These are phyloP conservation scores for Fusarium humuli DNA, from an alignment of 2,329 filamentous ascomycete species.

Conservation along the genomic window DNA sequence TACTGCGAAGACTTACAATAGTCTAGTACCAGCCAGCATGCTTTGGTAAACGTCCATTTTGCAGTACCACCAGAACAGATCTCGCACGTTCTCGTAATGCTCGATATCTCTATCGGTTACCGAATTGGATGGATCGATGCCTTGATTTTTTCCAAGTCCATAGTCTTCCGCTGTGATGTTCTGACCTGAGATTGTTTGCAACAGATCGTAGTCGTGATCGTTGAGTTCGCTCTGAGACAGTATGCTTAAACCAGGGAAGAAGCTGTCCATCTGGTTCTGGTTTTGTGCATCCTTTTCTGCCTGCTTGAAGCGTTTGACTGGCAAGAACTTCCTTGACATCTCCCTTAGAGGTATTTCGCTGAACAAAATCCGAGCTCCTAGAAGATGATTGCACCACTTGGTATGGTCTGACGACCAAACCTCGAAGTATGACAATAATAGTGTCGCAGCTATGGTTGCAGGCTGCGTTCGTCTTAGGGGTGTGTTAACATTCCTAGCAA, in stretches of 20 bases:
- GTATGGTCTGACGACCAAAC: slow-evolving; percentile 94
- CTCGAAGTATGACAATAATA: slow-evolving; percentile 91
- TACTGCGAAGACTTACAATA: slow-evolving; percentile 76
- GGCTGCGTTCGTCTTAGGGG: slow-evolving; percentile 76
- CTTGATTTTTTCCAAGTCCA: slow-evolving; percentile 49
- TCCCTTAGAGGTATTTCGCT: slow-evolving; percentile 82
- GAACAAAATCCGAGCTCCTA: slow-evolving; percentile 84
- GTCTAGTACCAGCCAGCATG: slow-evolving; percentile 83
- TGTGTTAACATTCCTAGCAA: slow-evolving; percentile 80
- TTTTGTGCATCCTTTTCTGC: slow-evolving; percentile 51
- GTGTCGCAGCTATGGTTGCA: slow-evolving; percentile 86
- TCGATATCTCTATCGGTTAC: slow-evolving; percentile 74
- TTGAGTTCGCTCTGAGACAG: slow-evolving; percentile 46
- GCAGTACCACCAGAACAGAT: slow-evolving; percentile 95
- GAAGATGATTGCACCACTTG: slow-evolving; percentile 94
- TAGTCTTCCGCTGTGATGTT: slow-evolving; percentile 54
- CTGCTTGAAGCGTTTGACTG: slow-evolving; percentile 63
- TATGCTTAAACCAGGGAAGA: slow-evolving; percentile 43
- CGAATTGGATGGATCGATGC: slow-evolving; percentile 40
- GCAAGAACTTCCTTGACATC: slow-evolving; percentile 78
- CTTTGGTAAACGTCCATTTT: slow-evolving; percentile 96
- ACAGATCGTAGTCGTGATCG: slow-evolving; percentile 56
- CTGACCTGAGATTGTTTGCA: slow-evolving; percentile 57
- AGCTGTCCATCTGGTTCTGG: slow-evolving; percentile 50
- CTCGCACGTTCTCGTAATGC: slow-evolving; percentile 82